A percentile compares a stretch with the other conserved stretches of the same genome.
These are phyloP conservation scores for Nannizziopsis arthrosporioides DNA, from an alignment of 2,329 filamentous ascomycete genomes.

Conservation along the genomic window DNA sequence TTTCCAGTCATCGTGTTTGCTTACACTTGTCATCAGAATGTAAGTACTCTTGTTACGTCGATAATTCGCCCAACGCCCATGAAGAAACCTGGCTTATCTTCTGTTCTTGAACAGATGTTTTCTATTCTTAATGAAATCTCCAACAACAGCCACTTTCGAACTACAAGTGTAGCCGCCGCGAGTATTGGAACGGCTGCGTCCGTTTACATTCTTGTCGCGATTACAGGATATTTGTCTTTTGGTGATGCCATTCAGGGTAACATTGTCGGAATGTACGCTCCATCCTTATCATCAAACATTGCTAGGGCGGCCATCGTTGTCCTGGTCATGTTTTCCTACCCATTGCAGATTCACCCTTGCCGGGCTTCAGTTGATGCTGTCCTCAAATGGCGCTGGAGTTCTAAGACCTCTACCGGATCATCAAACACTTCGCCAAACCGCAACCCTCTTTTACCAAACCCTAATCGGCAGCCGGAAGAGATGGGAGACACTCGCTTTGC, in stretches of 20 bases:
- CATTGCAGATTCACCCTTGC: constrained; percentile 89
- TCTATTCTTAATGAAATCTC: constrained; percentile 92
- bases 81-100: neutral
- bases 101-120: constrained; percentile 61
- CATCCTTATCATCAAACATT: constrained; percentile 74
- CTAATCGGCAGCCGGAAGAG: constrained; percentile 23
- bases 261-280: constrained; percentile 80
- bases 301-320: constrained; percentile 91
- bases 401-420: constrained; percentile 24
- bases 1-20: constrained; percentile 95
- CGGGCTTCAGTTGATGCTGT: constrained; percentile 90
- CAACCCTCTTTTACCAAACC: constrained; percentile 32
- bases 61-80: neutral
- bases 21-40: constrained; percentile 98
- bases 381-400: constrained; percentile 69
- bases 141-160: constrained; percentile 66
- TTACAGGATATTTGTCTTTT: constrained; percentile 93
- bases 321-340: constrained; percentile 91
- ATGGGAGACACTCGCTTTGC: constrained; percentile 88
- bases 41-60: constrained; percentile 33
- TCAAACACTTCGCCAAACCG: constrained; percentile 35
- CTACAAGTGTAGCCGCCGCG: constrained; percentile 64
- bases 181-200: constrained; percentile 81
- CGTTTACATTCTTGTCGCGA: constrained; percentile 81
- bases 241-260: constrained; percentile 82